Evolutionary conservation across 73 alveolate species (phyloP).

Genomic region (Symbiodinium natans): DNA sequence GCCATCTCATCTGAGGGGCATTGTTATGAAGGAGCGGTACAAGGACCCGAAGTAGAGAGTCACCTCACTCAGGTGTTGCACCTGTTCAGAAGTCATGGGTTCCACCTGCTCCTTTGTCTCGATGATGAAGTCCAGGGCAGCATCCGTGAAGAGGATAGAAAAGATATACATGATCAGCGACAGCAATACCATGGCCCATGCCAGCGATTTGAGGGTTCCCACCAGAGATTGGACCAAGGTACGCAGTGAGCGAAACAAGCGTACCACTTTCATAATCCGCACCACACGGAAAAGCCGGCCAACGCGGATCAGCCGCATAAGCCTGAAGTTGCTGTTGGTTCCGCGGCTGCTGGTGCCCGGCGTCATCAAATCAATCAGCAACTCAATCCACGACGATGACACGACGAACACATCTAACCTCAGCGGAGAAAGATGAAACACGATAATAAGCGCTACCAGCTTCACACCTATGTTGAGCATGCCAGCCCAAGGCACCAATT

Average conservation of each 20-base stretch:
- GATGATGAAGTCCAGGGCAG: slow-evolving; percentile 30
- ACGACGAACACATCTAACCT: slow-evolving; percentile 51
- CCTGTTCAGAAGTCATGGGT: neutral
- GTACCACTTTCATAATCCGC: slow-evolving; percentile 29
- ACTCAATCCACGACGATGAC: slow-evolving; percentile 67
- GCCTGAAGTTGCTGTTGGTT: slow-evolving; percentile 50
- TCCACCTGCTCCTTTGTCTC: neutral
- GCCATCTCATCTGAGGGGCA: neutral
- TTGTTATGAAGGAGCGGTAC: neutral
- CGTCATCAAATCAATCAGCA: slow-evolving; percentile 8
- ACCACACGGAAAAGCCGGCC: slow-evolving; percentile 77
- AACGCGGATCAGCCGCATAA: slow-evolving; percentile 64
- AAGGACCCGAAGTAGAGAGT: neutral
- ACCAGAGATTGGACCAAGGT: slow-evolving; percentile 73
- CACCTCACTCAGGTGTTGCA: neutral
- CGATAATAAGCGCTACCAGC: no score
- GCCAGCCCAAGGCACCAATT: neutral
- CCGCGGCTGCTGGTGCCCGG: slow-evolving; percentile 48
- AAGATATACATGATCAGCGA: slow-evolving; percentile 57
- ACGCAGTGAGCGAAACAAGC: slow-evolving; percentile 78
- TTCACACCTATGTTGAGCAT: no score
- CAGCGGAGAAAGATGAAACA: no score
- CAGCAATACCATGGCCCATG: slow-evolving; percentile 72
- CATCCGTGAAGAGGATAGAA: slow-evolving; percentile 50
- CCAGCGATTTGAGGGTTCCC: slow-evolving; percentile 54